Evolutionary conservation across 148 eudicot genomes (phyloP).

Genomic region (Nepenthes gracilis): DNA sequence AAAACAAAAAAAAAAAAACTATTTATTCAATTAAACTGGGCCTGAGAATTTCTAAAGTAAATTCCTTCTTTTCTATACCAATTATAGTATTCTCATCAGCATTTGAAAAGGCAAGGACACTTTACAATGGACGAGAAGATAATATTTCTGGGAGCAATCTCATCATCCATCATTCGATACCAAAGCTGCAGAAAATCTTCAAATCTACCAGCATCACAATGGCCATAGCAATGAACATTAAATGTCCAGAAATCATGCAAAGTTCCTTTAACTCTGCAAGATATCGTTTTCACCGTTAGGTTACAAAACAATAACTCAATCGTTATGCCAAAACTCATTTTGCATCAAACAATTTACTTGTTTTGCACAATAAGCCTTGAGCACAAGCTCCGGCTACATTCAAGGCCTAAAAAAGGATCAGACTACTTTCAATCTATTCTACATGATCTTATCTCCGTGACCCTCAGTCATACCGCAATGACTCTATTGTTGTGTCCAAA

Average conservation of each 20-base stretch:
- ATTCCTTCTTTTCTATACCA: no score
- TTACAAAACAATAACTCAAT: conserved; percentile 35
- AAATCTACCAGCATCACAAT: conserved; percentile 46
- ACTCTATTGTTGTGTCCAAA: no score
- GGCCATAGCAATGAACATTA: conserved; percentile 38
- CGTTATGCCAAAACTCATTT: conserved; percentile 32
- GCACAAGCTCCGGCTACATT: no score
- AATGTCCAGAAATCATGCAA: conserved; percentile 67
- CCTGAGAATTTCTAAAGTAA: no score
- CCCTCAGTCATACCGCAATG: no score
- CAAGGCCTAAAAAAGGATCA: no score
- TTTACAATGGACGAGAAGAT: conserved; percentile 19
- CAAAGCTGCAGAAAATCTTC: conserved; percentile 49
- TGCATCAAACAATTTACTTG: conserved; percentile 39
- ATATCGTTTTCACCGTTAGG: conserved; percentile 3
- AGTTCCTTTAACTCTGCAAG: conserved; percentile 48
- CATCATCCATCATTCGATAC: conserved; percentile 54
- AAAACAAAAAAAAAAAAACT: no score
- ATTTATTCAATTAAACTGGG: no score
- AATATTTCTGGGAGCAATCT: conserved; percentile 60
- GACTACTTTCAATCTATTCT: no score
- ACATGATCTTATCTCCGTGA: no score
- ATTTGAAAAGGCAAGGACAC: no score
- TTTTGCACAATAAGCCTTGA: conserved; percentile 25
- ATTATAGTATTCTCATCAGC: no score